Evolutionary conservation across 2,329 filamentous ascomycete species (phyloP), one percentile per base, ranked within the genome.

Genomic region (Aspergillus terreus): DNA sequence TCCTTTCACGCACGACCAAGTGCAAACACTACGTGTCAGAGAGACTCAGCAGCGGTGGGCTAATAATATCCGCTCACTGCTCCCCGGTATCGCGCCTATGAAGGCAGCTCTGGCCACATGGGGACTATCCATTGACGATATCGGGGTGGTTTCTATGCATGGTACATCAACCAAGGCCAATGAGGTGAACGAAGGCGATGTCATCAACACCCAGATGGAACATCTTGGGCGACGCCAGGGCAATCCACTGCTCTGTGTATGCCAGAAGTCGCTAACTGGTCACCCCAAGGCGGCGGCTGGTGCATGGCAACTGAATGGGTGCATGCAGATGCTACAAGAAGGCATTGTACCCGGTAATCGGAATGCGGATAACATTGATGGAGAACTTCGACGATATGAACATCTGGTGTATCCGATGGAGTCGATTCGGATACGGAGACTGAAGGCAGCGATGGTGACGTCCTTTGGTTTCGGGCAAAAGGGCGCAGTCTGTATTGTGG

Each of bases 291-390:
- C 92, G 84, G 92, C 92, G 63, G 92, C 92, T 50, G 92, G 92
- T 77, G 92, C 92, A 32, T 97, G 92, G 91, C 96, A 96, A 91
- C 84, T 97, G 81, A 97, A 97, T 78, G 92, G 92, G 59, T 92
- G 89, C 71, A 78, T 97, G 69, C 92, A 97, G 73, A 89, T 96
- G 44, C 83, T 97, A 62, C 94, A 96, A 80, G 86, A 82, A 42
- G 91, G 91, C 65, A 79, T 96, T 42, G 91, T 97, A 10, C 92
- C 92, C 10, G 92, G 92, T 52, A 97, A 97, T 77, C 87, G 90
- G 64, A 97, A 97, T 63, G 92, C 92, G 47, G 92, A 97, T 78
- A 97, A 97, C 59, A 84, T 97, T 50, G 92, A 97, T 27, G 42
- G 33, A 3, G 40, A 55, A 9, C 58, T 74, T 2, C 51, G 58